Base-by-base conservation (phyloP, 139 green algal species). In the Chlorella sp. region DNA sequence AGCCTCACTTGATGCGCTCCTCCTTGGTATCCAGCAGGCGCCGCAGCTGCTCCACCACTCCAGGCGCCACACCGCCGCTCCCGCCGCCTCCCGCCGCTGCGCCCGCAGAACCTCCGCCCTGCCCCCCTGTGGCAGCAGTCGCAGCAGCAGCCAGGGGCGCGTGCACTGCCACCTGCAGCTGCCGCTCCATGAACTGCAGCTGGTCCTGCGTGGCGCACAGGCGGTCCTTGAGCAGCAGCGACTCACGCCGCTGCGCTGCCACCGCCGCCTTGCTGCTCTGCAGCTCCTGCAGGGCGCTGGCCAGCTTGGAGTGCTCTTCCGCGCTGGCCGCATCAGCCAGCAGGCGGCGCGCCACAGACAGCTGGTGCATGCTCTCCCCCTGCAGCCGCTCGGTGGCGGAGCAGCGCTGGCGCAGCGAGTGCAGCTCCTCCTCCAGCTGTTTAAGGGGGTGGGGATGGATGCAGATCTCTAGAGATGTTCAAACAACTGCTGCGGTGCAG, bases 271-370 rank as follows among this genome's bases (percentile, higher is more conserved):
- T 63, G 51, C 63, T 51, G 32, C 25, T 39, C 51, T 72, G 36
- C 25, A 88, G 25, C 36, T 70, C 79, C 17, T 55, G 32, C 30
- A 55, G 32, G 18, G 83, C 82, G 30, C 74, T 73, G 25, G 81
- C 85, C 25, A 85, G 71, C 57, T 76, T 78, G 30, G 41, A 57
- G 17, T 60, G 64, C 20, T 82, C 83, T 9, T 80, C 82, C 3
- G 30, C 83, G 3, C 47, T 82, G 56, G 86, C 34, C 25, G 74
- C 82, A 32, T 87, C 88, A 18, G 69, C 70, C 69, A 92, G 83
- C 74, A 91, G 81, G 38, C 88, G 85, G n/a, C 83, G 87, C 28
- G 88, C 83, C 47, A 87, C 70, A 4, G 80, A 72, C 44, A 89
- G 80, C 74, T 92, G 82, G 13, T 83, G 86, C 47, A 91, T 78